Evolutionary conservation across 306 rosid species (phyloP).

Genomic region (Alnus glutinosa): DNA sequence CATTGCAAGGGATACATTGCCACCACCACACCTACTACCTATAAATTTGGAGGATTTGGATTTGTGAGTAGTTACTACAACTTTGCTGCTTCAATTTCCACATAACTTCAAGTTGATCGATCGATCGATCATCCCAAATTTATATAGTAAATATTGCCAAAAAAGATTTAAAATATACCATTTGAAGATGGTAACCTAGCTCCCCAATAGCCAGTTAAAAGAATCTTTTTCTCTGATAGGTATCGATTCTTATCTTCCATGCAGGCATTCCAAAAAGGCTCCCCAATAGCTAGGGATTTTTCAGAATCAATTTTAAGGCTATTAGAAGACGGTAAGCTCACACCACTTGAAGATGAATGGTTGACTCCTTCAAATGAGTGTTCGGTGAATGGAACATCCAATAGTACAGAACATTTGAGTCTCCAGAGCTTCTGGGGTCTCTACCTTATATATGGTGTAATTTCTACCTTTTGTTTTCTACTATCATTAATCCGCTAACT

Average conservation of each 20-base stretch:
- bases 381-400: conserved; percentile 17
- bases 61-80: conserved; percentile 48
- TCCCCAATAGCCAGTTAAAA: not conserved
- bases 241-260: not conserved
- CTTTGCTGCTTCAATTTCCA: not conserved
- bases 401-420: conserved; percentile 31
- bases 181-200: too few relatives aligned
- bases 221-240: not conserved
- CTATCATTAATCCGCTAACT: conserved; percentile 27
- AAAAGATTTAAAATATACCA: too few relatives aligned
- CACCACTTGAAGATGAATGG: conserved; percentile 37
- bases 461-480: conserved; percentile 52
- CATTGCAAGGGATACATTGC: conserved; percentile 49
- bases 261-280: conserved; percentile 75
- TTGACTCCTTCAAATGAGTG: conserved; percentile 31
- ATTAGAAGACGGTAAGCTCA: conserved; percentile 42
- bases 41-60: conserved; percentile 69
- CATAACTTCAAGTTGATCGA: not conserved
- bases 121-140: too few relatives aligned
- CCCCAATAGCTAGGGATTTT: conserved; percentile 61
- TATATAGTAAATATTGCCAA: too few relatives aligned
- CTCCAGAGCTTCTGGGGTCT: conserved; percentile 58
- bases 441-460: conserved; percentile 49
- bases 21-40: conserved; percentile 34
- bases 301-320: conserved; percentile 55